Evolutionary conservation across 2,329 filamentous ascomycete species (phyloP).

Genomic region (Camptophora hylomeconis): DNA sequence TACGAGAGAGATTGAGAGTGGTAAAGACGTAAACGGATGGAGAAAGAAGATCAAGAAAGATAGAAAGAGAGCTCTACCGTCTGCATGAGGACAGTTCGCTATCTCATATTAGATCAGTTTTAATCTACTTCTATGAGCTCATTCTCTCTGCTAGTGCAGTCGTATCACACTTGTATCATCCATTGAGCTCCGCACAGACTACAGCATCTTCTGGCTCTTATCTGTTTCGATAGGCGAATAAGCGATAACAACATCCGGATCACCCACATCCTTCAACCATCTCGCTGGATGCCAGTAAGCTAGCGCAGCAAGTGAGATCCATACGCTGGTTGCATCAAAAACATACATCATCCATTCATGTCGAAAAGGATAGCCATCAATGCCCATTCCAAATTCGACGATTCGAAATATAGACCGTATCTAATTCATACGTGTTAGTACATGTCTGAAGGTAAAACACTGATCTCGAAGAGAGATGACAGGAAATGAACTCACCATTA

Average conservation of each 20-base stretch:
- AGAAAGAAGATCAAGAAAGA: conserved; percentile 31
- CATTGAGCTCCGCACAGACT: too few species aligned
- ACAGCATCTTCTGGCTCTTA: too few species aligned
- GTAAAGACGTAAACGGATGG: conserved; percentile 83
- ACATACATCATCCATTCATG: conserved; percentile 33
- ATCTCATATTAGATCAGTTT: too few species aligned
- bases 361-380: conserved; percentile 27
- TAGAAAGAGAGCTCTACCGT: too few species aligned
- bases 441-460: conserved; percentile 4
- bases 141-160: too few species aligned
- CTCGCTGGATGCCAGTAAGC: conserved; percentile 36
- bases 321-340: conserved; percentile 32
- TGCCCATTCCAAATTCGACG: conserved; percentile 36
- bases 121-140: too few species aligned
- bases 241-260: conserved; percentile 1
- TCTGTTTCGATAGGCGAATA: too few species aligned
- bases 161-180: too few species aligned
- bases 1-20: conserved; percentile 79
- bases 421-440: conserved; percentile 18
- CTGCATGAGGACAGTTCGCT: too few species aligned
- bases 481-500: conserved; percentile 28
- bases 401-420: conserved; percentile 41
- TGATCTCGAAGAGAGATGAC: not conserved
- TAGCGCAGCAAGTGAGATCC: conserved; percentile 35
- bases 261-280: conserved; percentile 21